These are phyloP conservation scores for Karstenula rhodostoma DNA, from an alignment of 2,329 filamentous ascomycete genomes.

Conservation along the genomic window DNA sequence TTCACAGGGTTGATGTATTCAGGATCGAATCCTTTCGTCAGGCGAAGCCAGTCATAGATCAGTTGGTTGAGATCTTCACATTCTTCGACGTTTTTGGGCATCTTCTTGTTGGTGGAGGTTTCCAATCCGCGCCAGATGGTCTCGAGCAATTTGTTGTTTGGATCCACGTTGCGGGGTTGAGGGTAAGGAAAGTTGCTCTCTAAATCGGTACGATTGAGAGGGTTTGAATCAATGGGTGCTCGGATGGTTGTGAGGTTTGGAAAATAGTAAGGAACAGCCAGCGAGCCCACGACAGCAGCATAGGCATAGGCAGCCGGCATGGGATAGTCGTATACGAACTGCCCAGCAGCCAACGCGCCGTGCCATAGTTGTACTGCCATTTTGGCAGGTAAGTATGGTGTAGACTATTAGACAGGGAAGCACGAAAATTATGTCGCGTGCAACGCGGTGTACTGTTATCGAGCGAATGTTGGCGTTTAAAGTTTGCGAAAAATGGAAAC, in stretches of 20 bases:
- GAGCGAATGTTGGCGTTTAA: background rate
- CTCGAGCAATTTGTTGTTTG: too few relatives aligned
- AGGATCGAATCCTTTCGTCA: background rate
- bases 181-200: background rate
- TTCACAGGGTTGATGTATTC: background rate
- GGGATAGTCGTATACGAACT: background rate
- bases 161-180: too few relatives aligned
- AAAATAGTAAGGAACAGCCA: conserved; percentile 1
- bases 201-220: conserved; percentile 2
- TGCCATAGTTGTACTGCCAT: background rate
- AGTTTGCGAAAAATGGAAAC: background rate
- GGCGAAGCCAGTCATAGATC: background rate
- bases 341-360: background rate
- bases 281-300: background rate
- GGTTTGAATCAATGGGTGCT: background rate
- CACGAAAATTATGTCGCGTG: background rate
- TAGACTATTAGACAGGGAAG: background rate
- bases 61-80: background rate
- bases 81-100: background rate
- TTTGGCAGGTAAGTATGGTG: background rate
- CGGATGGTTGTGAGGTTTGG: background rate
- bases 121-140: background rate
- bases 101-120: background rate
- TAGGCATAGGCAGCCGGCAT: conserved; percentile 4
- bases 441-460: background rate